A percentile compares a stretch with the other conserved stretches of the same genome.
Evolutionary conservation across 805 yeast genomes (phyloP).

Genomic region (Deakozyma indianensis): DNA sequence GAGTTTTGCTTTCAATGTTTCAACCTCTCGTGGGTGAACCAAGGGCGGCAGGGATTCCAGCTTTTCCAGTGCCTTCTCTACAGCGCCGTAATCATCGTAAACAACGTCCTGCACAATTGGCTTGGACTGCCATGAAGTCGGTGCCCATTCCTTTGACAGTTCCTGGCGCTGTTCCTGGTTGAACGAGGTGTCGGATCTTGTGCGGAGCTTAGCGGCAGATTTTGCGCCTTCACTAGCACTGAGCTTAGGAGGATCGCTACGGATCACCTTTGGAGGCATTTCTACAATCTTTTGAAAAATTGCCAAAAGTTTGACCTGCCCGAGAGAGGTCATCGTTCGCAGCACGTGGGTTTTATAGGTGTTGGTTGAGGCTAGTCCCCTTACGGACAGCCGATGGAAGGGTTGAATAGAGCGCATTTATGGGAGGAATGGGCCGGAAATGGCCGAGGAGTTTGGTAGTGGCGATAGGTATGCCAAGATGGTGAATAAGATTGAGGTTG

Average conservation of each 20-base stretch:
- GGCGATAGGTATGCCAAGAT: too few species aligned
- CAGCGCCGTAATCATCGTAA: constrained; percentile 23
- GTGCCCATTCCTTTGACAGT: constrained; percentile 20
- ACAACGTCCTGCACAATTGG: constrained; percentile 30
- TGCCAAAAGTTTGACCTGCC: background rate
- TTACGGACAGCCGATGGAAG: too few species aligned
- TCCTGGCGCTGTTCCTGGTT: constrained; percentile 7
- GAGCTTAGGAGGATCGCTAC: constrained; percentile 21
- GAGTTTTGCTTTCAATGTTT: constrained; percentile 19
- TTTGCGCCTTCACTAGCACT: constrained; percentile 23
- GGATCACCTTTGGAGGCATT: constrained; percentile 14
- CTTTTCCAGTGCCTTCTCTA: constrained; percentile 27
- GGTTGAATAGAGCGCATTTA: too few species aligned
- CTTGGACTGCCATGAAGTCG: constrained; percentile 28
- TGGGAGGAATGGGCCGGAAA: too few species aligned
- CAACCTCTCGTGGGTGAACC: constrained; percentile 26
- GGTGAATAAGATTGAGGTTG: too few species aligned
- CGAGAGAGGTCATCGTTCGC: background rate
- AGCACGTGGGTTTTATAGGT: too few species aligned
- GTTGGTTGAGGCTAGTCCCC: too few species aligned
- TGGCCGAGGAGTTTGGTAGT: too few species aligned
- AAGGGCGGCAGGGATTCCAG: constrained; percentile 28
- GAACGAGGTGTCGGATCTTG: constrained; percentile 18
- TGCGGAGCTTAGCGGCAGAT: constrained; percentile 24
- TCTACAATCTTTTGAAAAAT: background rate